These are phyloP conservation scores for Musa beccarii DNA, from an alignment of 176 grass and related monocot genomes.

Conservation along the genomic window DNA sequence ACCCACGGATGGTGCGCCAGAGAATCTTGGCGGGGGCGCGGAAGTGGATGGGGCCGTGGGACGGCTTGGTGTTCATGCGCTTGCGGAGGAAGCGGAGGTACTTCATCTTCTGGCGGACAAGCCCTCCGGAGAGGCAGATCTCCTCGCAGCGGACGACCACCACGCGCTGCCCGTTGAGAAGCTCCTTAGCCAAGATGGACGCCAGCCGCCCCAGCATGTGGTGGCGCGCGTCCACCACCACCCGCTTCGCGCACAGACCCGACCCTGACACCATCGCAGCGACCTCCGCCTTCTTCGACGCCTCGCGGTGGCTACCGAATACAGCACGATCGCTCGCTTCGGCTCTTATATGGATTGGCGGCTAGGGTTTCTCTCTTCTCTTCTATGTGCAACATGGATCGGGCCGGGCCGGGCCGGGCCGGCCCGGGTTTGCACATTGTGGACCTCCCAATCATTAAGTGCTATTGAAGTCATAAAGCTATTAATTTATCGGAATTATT, in stretches of 20 bases:
- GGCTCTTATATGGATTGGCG: not conserved
- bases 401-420: not conserved
- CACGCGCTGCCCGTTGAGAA: constrained; percentile 78
- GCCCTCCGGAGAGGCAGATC: constrained; percentile 84
- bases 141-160: constrained; percentile 87
- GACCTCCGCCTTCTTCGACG: not conserved
- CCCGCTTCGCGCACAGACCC: constrained; percentile 45
- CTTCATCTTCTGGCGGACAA: constrained; percentile 95
- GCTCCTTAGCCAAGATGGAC: constrained; percentile 78
- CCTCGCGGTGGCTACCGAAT: not conserved
- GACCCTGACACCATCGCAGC: constrained; percentile 68
- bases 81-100: constrained; percentile 89
- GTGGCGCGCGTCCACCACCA: constrained; percentile 80
- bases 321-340: not conserved
- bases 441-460: no score
- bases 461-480: no score
- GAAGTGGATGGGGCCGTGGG: constrained; percentile 93
- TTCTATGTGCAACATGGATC: not conserved
- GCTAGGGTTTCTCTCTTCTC: not conserved
- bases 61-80: constrained; percentile 94
- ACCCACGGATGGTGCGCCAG: constrained; percentile 86
- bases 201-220: constrained; percentile 85
- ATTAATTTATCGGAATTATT: no score
- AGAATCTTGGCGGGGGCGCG: constrained; percentile 74
- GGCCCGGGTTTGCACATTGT: no score